Conservation (phyloP, 192 early-diverging fungal species). For the Gigaspora rosea region DNA sequence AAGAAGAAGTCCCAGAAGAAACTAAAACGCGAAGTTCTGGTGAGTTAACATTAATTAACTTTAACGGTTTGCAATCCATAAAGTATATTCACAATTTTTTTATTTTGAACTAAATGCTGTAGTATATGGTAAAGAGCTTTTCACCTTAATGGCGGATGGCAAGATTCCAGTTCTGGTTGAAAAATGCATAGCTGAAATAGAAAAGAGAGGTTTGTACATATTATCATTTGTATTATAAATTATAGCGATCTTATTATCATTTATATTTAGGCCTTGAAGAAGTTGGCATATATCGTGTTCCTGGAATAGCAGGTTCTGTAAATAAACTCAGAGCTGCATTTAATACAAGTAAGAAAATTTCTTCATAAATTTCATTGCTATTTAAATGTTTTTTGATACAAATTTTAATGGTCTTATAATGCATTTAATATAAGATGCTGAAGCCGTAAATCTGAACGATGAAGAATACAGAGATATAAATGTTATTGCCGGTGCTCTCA, state of each 20-base stretch:
- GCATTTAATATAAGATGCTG: constrained; percentile 21
- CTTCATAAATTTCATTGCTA: not conserved
- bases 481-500: constrained; percentile 85
- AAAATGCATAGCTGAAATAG: too few relatives aligned
- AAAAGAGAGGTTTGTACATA: too few relatives aligned
- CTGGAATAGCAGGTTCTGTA: too few relatives aligned
- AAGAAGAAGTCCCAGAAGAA: constrained; percentile 35
- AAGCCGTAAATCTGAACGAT: constrained; percentile 57
- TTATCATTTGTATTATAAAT: too few relatives aligned
- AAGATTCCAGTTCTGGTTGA: too few relatives aligned
- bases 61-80: too few relatives aligned
- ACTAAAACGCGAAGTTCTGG: constrained; percentile 49
- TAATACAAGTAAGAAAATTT: constrained; percentile 52
- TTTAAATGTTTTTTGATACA: not conserved
- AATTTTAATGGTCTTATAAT: not conserved
- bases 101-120: not conserved
- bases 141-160: constrained; percentile 60
- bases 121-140: constrained; percentile 65
- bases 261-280: constrained; percentile 60
- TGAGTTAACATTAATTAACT: too few relatives aligned
- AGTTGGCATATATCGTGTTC: constrained; percentile 76
- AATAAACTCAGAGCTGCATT: constrained; percentile 60
- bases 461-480: constrained; percentile 75
- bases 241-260: not conserved
- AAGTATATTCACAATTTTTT: too few relatives aligned